These are phyloP conservation scores for Amanita subjunquillea DNA, from an alignment of 768 basidiomycete species.

Conservation along the genomic window DNA sequence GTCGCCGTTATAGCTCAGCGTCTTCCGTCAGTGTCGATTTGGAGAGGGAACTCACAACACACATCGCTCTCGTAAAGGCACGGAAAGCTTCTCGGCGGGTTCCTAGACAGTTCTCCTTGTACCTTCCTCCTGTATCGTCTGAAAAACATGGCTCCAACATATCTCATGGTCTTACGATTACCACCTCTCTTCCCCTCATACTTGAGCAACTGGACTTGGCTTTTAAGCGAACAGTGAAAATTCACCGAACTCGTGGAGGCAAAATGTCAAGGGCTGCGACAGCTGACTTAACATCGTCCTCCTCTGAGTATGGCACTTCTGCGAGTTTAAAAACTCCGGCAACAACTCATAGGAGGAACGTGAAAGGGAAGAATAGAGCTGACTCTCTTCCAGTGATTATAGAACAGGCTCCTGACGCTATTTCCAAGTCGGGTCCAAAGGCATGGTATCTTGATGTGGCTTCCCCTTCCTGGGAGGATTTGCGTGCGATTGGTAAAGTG, in stretches of 20 bases:
- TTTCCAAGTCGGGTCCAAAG: slow-evolving; percentile 27
- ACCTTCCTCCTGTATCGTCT: slow-evolving; percentile 29
- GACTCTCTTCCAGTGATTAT: slow-evolving; percentile 1
- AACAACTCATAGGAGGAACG: slow-evolving; percentile 10
- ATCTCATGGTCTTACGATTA: slow-evolving; percentile 22
- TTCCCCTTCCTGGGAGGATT: slow-evolving; percentile 81
- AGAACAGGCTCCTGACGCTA: neutral
- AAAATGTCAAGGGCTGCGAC: slow-evolving; percentile 9
- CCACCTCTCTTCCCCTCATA: slow-evolving; percentile 36
- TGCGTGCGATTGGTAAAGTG: slow-evolving; percentile 79
- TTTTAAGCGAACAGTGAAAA: slow-evolving; percentile 28
- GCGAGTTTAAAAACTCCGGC: too few species aligned
- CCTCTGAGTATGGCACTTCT: neutral
- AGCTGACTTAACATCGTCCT: neutral
- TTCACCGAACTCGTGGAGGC: slow-evolving; percentile 18
- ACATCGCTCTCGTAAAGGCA: slow-evolving; percentile 48
- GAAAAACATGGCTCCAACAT: neutral
- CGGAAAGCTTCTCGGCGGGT: slow-evolving; percentile 48
- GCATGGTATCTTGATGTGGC: slow-evolving; percentile 91
- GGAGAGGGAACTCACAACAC: slow-evolving; percentile 50
- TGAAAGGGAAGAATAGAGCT: slow-evolving; percentile 40
- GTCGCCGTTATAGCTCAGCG: slow-evolving; percentile 35
- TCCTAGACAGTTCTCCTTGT: slow-evolving; percentile 57
- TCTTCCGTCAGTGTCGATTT: slow-evolving; percentile 44
- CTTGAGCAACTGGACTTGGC: slow-evolving; percentile 39